Conservation (phyloP, 139 green algal species). For the Ettlia oleoabundans region DNA sequence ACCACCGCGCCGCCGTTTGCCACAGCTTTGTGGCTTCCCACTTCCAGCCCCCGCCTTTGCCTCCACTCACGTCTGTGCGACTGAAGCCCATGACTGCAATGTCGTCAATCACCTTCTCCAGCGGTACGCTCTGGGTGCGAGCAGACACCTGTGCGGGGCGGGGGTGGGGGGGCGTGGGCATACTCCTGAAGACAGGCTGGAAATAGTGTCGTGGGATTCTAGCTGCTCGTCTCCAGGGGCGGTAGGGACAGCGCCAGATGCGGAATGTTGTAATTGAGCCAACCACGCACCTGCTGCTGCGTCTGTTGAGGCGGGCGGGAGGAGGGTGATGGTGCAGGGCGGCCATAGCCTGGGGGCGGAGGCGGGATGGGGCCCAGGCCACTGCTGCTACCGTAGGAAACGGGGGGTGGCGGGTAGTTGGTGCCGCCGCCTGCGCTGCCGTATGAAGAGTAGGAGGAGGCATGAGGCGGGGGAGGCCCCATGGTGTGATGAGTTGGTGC, state of each 20-base stretch:
- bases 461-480: not conserved
- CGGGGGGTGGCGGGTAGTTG: conserved; percentile 25
- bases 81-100: conserved; percentile 83
- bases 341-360: conserved; percentile 37
- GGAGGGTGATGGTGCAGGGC: not conserved
- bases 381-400: conserved; percentile 16
- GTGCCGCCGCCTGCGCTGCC: not conserved
- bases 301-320: not conserved
- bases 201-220: no score
- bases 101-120: conserved; percentile 79
- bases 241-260: no score
- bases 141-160: not conserved
- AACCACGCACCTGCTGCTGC: conserved; percentile 1
- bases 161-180: not conserved
- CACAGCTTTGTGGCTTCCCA: no score
- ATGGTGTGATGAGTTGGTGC: conserved; percentile 27
- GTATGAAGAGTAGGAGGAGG: not conserved
- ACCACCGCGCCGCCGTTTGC: no score
- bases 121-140: conserved; percentile 48
- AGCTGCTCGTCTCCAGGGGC: no score
- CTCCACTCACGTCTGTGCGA: conserved; percentile 45
- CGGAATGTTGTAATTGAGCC: no score
- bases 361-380: conserved; percentile 27
- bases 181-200: no score
- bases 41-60: no score